Evolutionary conservation across 2,329 filamentous ascomycete genomes (phyloP).

Genomic region (Hypomyces rosellus): DNA sequence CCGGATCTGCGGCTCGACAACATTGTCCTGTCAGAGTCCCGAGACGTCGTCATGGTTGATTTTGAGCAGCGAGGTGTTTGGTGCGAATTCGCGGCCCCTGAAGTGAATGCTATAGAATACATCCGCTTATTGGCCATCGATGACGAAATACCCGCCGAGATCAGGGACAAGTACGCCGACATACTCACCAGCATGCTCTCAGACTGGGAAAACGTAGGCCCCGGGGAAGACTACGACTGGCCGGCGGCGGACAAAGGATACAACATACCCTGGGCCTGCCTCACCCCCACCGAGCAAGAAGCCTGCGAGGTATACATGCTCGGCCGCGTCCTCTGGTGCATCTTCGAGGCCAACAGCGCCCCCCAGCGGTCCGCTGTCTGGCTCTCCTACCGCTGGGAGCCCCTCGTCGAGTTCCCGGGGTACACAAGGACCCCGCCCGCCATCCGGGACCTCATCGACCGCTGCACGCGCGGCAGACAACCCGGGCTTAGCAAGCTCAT

Average conservation of each 20-base stretch:
- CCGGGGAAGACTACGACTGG: constrained; percentile 41
- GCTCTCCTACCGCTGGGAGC: constrained; percentile 53
- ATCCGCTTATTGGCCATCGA: constrained; percentile 47
- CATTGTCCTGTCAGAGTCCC: constrained; percentile 43
- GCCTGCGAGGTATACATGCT: constrained; percentile 58
- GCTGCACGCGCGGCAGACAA: constrained; percentile 45
- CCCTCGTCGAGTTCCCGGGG: constrained; percentile 49
- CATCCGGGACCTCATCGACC: constrained; percentile 43
- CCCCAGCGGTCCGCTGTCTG: constrained; percentile 51
- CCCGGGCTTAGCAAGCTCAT: constrained; percentile 39
- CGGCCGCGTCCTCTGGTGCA: constrained; percentile 54
- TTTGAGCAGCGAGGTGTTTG: constrained; percentile 59
- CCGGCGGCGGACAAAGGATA: constrained; percentile 38
- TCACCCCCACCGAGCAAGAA: constrained; percentile 47
- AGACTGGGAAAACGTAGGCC: constrained; percentile 35
- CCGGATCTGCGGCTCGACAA: constrained; percentile 56
- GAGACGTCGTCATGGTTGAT: constrained; percentile 50
- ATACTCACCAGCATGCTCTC: constrained; percentile 40
- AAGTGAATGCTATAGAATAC: constrained; percentile 55
- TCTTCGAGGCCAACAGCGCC: constrained; percentile 54
- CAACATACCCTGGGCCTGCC: constrained; percentile 50
- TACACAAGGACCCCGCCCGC: constrained; percentile 41
- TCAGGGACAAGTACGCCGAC: constrained; percentile 34
- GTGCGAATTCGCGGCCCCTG: constrained; percentile 55
- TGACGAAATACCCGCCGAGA: constrained; percentile 35